These are phyloP conservation scores for Scleroderma bovista DNA, from an alignment of 768 basidiomycete genomes.

Conservation along the genomic window DNA sequence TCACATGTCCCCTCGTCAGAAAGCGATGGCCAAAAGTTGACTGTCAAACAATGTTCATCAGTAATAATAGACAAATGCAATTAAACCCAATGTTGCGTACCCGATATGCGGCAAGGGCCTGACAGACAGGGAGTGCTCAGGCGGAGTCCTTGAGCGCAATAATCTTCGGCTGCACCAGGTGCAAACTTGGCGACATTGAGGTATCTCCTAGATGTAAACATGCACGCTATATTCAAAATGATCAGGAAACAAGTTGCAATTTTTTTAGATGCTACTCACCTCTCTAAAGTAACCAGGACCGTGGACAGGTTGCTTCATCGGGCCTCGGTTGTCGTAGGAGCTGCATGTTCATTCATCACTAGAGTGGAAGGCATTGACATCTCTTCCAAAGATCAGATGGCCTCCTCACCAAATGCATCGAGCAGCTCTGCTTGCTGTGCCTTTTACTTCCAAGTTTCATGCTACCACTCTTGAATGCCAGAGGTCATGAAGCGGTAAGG, in stretches of 20 bases:
- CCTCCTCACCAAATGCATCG: constrained; percentile 82
- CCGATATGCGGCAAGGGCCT: constrained; percentile 83
- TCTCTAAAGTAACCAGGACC: constrained; percentile 71
- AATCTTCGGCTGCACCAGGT: constrained; percentile 52
- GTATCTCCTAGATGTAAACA: constrained; percentile 83
- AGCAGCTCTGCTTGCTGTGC: constrained; percentile 83
- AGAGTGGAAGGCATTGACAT: constrained; percentile 49
- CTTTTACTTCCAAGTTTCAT: constrained; percentile 97
- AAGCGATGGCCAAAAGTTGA: constrained; percentile 96
- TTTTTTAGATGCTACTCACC: constrained; percentile 39
- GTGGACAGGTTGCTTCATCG: constrained; percentile 67
- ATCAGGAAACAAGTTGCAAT: not conserved
- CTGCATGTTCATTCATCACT: constrained; percentile 40
- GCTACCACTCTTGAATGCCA: constrained; percentile 88
- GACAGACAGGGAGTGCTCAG: constrained; percentile 81
- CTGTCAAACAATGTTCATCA: constrained; percentile 33
- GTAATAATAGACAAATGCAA: not conserved
- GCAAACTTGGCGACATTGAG: constrained; percentile 88
- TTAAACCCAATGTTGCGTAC: constrained; percentile 49
- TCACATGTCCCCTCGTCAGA: constrained; percentile 90
- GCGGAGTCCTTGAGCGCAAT: constrained; percentile 82
- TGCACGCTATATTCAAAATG: constrained; percentile 57
- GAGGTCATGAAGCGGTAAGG: constrained; percentile 49
- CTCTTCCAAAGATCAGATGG: constrained; percentile 48
- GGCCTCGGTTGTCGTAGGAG: constrained; percentile 38